Conservation (phyloP, 2,329 filamentous ascomycete species). For the Calonectria leucothoes region DNA sequence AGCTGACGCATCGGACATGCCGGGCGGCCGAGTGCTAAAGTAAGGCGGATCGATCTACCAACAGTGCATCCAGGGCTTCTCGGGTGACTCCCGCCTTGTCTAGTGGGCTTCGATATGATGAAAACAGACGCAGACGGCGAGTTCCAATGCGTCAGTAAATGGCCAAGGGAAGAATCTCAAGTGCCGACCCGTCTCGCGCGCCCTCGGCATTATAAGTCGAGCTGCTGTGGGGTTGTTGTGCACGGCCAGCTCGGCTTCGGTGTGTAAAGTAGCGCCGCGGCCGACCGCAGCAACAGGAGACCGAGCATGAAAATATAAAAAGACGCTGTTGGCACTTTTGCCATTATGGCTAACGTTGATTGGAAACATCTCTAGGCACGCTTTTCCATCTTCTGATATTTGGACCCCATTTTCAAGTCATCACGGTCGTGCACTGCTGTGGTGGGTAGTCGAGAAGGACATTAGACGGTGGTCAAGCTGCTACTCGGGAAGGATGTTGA, state of each 20-base stretch:
- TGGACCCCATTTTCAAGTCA: too few relatives aligned
- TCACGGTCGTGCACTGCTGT: too few relatives aligned
- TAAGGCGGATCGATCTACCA: too few relatives aligned
- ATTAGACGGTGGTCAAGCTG: too few relatives aligned
- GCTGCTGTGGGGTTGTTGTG: neutral
- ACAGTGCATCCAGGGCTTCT: neutral
- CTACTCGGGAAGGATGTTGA: too few relatives aligned
- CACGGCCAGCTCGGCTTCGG: neutral
- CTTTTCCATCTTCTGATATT: too few relatives aligned
- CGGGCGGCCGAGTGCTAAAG: neutral
- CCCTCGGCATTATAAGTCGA: neutral
- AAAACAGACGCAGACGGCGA: neutral
- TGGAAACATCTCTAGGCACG: neutral
- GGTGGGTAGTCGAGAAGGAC: too few relatives aligned
- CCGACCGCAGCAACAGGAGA: neutral
- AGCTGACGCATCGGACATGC: constrained; percentile 2
- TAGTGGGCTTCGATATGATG: too few relatives aligned
- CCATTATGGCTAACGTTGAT: neutral
- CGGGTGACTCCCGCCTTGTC: neutral
- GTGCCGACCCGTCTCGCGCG: neutral
- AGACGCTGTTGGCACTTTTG: neutral
- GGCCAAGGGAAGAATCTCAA: neutral
- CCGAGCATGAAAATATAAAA: neutral
- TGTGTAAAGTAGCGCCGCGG: neutral
- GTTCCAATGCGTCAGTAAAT: too few relatives aligned